Evolutionary conservation across 2,329 filamentous ascomycete species (phyloP).

Genomic region (Calonectria crousiana): DNA sequence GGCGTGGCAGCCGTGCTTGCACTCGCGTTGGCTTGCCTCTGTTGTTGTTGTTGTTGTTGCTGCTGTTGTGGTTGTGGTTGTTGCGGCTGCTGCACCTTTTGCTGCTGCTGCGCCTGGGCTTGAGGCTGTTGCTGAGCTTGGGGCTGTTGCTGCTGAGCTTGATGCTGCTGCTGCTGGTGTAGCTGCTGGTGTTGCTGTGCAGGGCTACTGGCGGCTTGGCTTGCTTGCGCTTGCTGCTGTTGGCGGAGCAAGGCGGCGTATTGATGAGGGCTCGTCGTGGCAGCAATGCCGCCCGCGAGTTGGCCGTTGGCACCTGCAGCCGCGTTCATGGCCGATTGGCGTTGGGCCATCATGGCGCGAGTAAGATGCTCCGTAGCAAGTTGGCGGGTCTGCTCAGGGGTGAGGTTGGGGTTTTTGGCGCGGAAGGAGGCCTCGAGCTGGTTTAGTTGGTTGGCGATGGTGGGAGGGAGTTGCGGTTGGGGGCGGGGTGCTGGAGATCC

Average conservation of each 20-base stretch:
- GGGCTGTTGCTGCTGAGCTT: conserved; percentile 42
- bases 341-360: conserved; percentile 60
- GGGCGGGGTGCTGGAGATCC: conserved; percentile 59
- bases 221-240: conserved; percentile 64
- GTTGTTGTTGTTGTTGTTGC: conserved; percentile 44
- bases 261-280: conserved; percentile 67
- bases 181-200: conserved; percentile 43
- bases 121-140: conserved; percentile 46
- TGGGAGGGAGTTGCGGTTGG: conserved; percentile 59
- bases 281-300: conserved; percentile 61
- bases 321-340: conserved; percentile 67
- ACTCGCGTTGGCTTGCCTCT: conserved; percentile 54
- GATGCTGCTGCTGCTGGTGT: conserved; percentile 37
- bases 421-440: conserved; percentile 66
- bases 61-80: conserved; percentile 44
- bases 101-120: conserved; percentile 37
- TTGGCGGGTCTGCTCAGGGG: conserved; percentile 62
- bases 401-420: conserved; percentile 63
- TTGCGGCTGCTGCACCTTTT: conserved; percentile 44
- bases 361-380: conserved; percentile 65
- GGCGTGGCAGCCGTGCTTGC: conserved; percentile 53
- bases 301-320: conserved; percentile 64
- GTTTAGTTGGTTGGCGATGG: conserved; percentile 61
- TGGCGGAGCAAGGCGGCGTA: conserved; percentile 70
- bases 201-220: conserved; percentile 46